phyloP scores from a whole-genome alignment of 192 early-diverging fungal genomes.

The Piromyces sp. region DNA sequence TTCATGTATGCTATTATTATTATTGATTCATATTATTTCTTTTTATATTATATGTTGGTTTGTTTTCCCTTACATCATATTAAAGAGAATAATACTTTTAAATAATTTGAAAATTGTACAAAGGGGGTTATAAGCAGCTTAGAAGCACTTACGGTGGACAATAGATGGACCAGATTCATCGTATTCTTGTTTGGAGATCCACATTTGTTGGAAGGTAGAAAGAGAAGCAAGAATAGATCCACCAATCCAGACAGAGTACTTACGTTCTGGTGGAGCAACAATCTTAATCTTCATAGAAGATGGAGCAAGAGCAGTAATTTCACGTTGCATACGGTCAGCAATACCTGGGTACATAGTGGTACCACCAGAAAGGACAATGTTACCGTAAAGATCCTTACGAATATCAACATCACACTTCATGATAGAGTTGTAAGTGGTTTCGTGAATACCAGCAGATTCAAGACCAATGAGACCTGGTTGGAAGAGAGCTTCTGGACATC shows the following conservation, averaged over 20 bases:
- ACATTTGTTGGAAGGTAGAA: constrained; percentile 98
- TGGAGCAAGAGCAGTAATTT: constrained; percentile 87
- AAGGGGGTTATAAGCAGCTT: constrained; percentile 15
- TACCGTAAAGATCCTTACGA: constrained; percentile 77
- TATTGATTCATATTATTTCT: too few species aligned
- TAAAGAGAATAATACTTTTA: too few species aligned
- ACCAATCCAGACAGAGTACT: constrained; percentile 99
- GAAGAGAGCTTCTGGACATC: constrained; percentile 85
- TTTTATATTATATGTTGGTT: too few species aligned
- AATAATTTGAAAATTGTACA: too few species aligned
- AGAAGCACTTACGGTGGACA: constrained; percentile 96
- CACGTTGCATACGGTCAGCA: constrained; percentile 93
- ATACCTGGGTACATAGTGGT: constrained; percentile 97
- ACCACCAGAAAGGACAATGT: constrained; percentile 91
- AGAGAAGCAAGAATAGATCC: constrained; percentile 93
- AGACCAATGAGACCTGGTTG: constrained; percentile 83
- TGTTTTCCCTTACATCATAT: too few species aligned
- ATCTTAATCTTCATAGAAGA: constrained; percentile 96
- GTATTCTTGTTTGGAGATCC: constrained; percentile 97
- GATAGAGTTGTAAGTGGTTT: constrained; percentile 91
- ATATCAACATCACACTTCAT: constrained; percentile 96
- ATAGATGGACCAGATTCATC: constrained; percentile 94
- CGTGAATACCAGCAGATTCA: constrained; percentile 85
- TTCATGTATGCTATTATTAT: too few species aligned
- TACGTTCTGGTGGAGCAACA: constrained; percentile 94